Conservation (phyloP, 2,329 filamentous ascomycete species). For the Talaromyces funiculosus region DNA sequence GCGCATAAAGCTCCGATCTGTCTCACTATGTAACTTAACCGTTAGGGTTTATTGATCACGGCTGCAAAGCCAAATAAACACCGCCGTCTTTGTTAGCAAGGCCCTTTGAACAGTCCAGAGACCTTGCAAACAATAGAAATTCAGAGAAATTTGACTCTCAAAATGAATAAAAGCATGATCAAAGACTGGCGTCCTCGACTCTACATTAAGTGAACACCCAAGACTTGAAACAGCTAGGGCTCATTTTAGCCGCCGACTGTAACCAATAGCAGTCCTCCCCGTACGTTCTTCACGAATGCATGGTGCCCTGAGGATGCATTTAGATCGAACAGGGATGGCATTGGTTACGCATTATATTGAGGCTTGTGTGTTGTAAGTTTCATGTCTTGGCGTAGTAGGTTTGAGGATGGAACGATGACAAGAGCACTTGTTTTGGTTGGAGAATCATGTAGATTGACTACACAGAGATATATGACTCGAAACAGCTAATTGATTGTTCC, state of each 20-base stretch:
- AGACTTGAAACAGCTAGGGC: conserved; percentile 2
- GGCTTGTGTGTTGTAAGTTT: background rate
- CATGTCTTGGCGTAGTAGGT: background rate
- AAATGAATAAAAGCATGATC: background rate
- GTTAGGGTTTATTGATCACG: background rate
- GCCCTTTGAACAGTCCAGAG: background rate
- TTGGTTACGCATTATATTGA: background rate
- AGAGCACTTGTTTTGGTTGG: background rate
- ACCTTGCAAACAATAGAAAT: background rate
- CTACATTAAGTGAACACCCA: background rate
- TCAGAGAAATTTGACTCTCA: background rate
- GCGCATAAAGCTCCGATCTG: background rate
- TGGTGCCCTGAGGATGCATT: background rate
- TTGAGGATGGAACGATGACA: no score
- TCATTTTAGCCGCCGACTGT: conserved; percentile 1
- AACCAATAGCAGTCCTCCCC: background rate
- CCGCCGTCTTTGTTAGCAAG: background rate
- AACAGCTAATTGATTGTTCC: no score
- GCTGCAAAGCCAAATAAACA: background rate
- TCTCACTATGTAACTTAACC: background rate
- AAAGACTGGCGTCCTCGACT: background rate
- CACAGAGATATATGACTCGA: no score
- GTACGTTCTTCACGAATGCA: background rate
- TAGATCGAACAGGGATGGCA: background rate
- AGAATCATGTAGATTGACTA: no score